Conservation (phyloP, 495 filamentous ascomycete genomes). For the Margaritispora aquatica region DNA sequence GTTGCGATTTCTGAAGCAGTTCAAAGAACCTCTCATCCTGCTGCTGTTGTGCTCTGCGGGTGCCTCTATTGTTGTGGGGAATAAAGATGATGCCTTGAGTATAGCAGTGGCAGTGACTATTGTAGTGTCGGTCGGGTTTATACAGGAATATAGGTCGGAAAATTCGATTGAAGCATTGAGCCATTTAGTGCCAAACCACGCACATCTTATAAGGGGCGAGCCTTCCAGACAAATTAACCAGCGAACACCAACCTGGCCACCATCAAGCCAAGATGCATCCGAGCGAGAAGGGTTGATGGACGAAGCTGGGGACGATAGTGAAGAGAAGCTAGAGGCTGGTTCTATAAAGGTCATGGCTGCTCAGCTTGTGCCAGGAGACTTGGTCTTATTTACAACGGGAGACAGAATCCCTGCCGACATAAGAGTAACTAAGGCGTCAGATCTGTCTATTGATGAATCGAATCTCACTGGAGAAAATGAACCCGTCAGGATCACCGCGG, state of each 20-base stretch:
- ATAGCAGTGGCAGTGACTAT: conserved; percentile 94
- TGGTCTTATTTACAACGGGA: conserved; percentile 89
- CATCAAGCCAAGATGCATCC: conserved; percentile 16
- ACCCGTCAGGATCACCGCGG: conserved; percentile 69
- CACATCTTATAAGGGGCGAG: conserved; percentile 72
- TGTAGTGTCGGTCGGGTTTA: conserved; percentile 91
- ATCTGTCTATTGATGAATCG: conserved; percentile 91
- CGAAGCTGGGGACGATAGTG: conserved; percentile 34
- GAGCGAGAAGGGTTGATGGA: conserved; percentile 25
- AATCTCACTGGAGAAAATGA: conserved; percentile 98
- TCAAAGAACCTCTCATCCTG: conserved; percentile 84
- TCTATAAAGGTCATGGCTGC: conserved; percentile 78
- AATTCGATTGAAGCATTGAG: conserved; percentile 94
- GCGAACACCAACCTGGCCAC: conserved; percentile 40
- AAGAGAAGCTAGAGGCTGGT: conserved; percentile 52
- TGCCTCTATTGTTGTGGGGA: conserved; percentile 87
- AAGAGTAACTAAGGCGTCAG: conserved; percentile 80
- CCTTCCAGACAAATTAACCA: conserved; percentile 22
- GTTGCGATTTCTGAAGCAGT: conserved; percentile 93
- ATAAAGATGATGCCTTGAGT: conserved; percentile 91
- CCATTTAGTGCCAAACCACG: conserved; percentile 88
- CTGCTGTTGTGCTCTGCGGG: conserved; percentile 88
- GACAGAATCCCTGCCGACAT: conserved; percentile 97
- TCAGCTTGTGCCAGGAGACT: conserved; percentile 84
- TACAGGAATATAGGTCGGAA: conserved; percentile 96